Conservation (phyloP, 2,329 filamentous ascomycete genomes). For the Ceratocystis destructans region DNA sequence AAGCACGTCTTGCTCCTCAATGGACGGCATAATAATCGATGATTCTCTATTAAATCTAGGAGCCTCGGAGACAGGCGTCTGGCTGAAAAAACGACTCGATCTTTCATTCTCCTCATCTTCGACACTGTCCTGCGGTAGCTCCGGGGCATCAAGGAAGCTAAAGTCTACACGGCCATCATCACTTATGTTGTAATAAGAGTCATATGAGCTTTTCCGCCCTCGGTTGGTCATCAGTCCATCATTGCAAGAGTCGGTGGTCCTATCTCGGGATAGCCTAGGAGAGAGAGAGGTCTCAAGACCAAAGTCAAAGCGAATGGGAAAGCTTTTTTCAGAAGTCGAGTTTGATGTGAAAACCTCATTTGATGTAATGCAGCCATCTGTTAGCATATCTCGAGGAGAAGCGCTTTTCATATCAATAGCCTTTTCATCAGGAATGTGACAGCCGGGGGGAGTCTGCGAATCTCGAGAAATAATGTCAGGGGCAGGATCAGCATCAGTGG, state of each 20-base stretch:
- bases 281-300: too few relatives aligned
- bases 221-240: background rate
- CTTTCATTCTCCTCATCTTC: background rate
- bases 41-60: background rate
- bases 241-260: background rate
- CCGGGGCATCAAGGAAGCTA: background rate
- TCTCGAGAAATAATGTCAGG: too few relatives aligned
- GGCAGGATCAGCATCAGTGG: too few relatives aligned
- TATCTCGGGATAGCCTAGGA: too few relatives aligned
- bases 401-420: too few relatives aligned
- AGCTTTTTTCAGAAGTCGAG: too few relatives aligned
- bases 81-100: background rate
- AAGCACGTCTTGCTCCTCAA: background rate
- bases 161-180: background rate
- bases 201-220: background rate
- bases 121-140: background rate
- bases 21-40: background rate
- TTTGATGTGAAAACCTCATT: too few relatives aligned
- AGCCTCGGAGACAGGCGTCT: background rate
- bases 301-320: too few relatives aligned
- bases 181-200: background rate
- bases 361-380: too few relatives aligned
- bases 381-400: too few relatives aligned
- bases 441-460: too few relatives aligned
- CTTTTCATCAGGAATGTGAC: too few relatives aligned